A percentile compares a stretch with the other conserved stretches of the same genome.
Conservation (phyloP, 164 flowering plant species). For the Berberis thunbergii region DNA sequence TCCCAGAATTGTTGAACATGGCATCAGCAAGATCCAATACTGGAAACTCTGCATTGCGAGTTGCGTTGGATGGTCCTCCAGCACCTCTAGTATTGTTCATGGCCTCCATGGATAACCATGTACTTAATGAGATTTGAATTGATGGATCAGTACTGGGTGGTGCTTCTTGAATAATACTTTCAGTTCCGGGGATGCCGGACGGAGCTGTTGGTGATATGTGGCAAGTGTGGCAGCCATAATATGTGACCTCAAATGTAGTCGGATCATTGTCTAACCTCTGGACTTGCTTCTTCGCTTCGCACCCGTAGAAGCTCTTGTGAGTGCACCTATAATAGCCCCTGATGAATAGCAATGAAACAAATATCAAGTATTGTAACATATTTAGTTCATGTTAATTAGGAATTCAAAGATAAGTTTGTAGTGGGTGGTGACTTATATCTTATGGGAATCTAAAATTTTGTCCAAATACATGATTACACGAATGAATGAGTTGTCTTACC, state of each 20-base stretch:
- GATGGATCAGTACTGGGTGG: too few relatives aligned
- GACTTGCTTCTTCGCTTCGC: slow-evolving; percentile 84
- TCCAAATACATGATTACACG: too few relatives aligned
- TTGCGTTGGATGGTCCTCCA: too few relatives aligned
- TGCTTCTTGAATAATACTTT: not conserved
- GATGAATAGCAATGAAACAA: not conserved
- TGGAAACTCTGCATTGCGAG: slow-evolving; percentile 4
- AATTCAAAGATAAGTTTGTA: too few relatives aligned
- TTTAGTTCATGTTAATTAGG: too few relatives aligned
- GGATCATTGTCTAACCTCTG: slow-evolving; percentile 67
- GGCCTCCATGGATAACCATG: slow-evolving; percentile 8
- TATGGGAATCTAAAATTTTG: too few relatives aligned
- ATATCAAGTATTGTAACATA: too few relatives aligned
- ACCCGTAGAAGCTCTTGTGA: slow-evolving; percentile 62
- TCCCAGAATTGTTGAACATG: slow-evolving; percentile 55
- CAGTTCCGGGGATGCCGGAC: slow-evolving; percentile 5
- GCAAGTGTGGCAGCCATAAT: slow-evolving; percentile 61
- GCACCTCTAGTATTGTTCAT: slow-evolving; percentile 7
- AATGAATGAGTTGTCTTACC: too few relatives aligned
- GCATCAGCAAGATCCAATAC: slow-evolving; percentile 52
- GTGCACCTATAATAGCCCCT: slow-evolving; percentile 87
- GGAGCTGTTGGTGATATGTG: slow-evolving; percentile 50
- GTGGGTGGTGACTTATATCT: too few relatives aligned
- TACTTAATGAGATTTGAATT: not conserved
- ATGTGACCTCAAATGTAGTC: slow-evolving; percentile 48